Base-by-base conservation (phyloP, 1,284 basidiomycete genomes). In the Ceratobasidium sp. region DNA sequence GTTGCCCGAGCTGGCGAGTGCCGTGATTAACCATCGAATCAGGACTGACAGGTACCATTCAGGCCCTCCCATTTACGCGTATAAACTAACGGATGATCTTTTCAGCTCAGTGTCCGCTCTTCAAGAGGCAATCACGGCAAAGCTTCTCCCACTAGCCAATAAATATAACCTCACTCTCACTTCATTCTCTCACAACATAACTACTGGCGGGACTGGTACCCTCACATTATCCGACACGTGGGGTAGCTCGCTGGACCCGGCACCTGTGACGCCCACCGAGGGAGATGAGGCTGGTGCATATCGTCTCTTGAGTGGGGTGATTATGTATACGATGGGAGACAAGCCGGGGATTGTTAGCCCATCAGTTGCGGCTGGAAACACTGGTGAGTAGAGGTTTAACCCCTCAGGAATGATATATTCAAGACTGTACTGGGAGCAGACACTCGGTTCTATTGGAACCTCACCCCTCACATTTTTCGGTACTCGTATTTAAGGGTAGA, bases 1-100 rank as follows among this genome's bases (percentile, higher is more conserved):
- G 1, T 83, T 90, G 1, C 89, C 89, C 0, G 89, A 90, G 80
- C 82, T 82, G 74, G 86, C 86, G 0, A 85, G 82, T 77, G 87
- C 88, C 5, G 79, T 88, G 22, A 84, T 91, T 67, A 90, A 91
- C 78, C 89, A 90, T 78, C 87, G 89, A 19, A 88, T 91, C 74
- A 85, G 87, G 5, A 85, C 86, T n/a, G 80, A 82, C 36, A 87
- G 86, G 86, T 86, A 27, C 14, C 81, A n/a, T 24, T 17, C 19
- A 5, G 15, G 6, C 19, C 29, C 9, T 15, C 31, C 36, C 36
- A 41, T 5, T 41, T 41, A 41, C 11, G 4, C 36, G 6, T 11
- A 4, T 41, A 19, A 19, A 8, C 24, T 73, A 19, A 47, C 45
- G 29, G 6, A 24, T 66, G 2, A 50, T 66, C 77, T 33, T 17